Conservation (phyloP, 1,284 basidiomycete species). For the Psilocybe mexicana region DNA sequence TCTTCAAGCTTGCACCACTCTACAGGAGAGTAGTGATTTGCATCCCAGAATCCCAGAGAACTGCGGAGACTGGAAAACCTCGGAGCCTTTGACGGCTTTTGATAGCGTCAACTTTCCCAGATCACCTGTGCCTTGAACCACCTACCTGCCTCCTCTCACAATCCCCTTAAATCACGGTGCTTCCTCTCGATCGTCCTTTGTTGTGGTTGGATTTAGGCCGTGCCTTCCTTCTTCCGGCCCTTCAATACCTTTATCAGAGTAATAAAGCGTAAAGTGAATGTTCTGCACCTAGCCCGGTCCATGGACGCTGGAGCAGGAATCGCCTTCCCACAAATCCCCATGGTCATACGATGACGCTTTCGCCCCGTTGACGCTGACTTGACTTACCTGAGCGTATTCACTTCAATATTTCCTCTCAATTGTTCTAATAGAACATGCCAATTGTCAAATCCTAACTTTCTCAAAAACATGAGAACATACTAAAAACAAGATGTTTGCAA, state of each 20-base stretch:
- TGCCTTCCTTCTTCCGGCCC: constrained; percentile 19
- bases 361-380: not conserved
- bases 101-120: constrained; percentile 14
- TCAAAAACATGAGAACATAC: constrained; percentile 12
- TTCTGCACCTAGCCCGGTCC: not conserved
- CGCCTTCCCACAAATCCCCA: not conserved
- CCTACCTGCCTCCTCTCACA: constrained; percentile 17
- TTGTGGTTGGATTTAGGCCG: constrained; percentile 12
- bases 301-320: not conserved
- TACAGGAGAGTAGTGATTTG: not conserved
- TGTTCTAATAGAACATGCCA: constrained; percentile 6
- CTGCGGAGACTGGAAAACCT: constrained; percentile 16
- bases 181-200: constrained; percentile 20
- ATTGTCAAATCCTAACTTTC: constrained; percentile 2
- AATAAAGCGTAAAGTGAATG: not conserved
- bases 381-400: not conserved
- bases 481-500: constrained; percentile 12
- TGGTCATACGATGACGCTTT: constrained; percentile 9
- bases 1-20: not conserved
- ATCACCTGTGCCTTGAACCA: constrained; percentile 16
- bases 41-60: constrained; percentile 5
- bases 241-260: constrained; percentile 2
- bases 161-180: constrained; percentile 17
- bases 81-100: constrained; percentile 13
- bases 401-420: constrained; percentile 1